Evolutionary conservation across 495 filamentous ascomycete genomes (phyloP).

Genomic region (Penicillium turbatum): DNA sequence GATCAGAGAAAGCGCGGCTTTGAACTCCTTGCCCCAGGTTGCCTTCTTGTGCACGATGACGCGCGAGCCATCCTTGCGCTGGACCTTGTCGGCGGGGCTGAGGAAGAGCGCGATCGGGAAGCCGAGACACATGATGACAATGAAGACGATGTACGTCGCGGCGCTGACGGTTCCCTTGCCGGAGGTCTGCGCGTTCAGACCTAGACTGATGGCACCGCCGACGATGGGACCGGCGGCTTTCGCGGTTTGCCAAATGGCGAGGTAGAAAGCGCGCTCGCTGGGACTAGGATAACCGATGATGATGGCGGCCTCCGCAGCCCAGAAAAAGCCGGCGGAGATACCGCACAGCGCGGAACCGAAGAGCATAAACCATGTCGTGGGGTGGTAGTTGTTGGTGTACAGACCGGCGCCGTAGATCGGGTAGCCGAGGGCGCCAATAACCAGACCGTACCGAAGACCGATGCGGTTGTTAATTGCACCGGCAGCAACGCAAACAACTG

Average conservation of each 20-base stretch:
- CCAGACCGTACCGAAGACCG: constrained; percentile 55
- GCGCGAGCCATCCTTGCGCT: constrained; percentile 28
- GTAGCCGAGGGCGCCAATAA: constrained; percentile 50
- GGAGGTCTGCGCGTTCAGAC: constrained; percentile 27
- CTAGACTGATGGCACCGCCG: constrained; percentile 31
- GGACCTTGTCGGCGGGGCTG: constrained; percentile 32
- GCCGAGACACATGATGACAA: constrained; percentile 36
- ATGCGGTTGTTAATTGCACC: constrained; percentile 47
- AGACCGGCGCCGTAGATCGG: constrained; percentile 50
- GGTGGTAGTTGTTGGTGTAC: constrained; percentile 61
- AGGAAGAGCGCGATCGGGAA: constrained; percentile 27
- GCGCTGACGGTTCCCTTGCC: constrained; percentile 25
- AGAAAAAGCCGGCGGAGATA: constrained; percentile 62
- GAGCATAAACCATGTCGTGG: constrained; percentile 58
- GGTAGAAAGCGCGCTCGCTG: constrained; percentile 51
- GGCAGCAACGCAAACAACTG: constrained; percentile 30
- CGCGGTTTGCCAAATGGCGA: constrained; percentile 34
- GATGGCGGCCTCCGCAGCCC: constrained; percentile 63
- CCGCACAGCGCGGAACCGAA: constrained; percentile 62
- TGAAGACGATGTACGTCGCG: constrained; percentile 31
- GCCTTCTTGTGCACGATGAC: constrained; percentile 29
- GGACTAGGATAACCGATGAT: constrained; percentile 60
- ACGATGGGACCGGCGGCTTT: constrained; percentile 32
- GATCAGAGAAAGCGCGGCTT: constrained; percentile 25
- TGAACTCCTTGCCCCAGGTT: constrained; percentile 30